Base-by-base conservation (phyloP, 805 yeast species). In the Torulaspora delbrueckii region DNA sequence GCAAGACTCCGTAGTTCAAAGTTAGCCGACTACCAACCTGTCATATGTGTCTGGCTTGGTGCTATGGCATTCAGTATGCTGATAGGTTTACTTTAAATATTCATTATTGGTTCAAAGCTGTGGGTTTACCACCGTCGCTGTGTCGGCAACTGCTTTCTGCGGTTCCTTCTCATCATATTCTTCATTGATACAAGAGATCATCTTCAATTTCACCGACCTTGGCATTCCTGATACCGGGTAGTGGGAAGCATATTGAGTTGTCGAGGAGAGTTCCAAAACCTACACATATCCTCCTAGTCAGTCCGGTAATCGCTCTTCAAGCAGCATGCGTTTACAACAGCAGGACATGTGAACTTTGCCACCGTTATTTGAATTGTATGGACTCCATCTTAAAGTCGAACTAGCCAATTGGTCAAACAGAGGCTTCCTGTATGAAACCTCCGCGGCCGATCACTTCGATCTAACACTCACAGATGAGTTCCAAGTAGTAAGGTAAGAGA, bases 121-220 rank as follows among this genome's bases (percentile, higher is more conserved):
- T 18, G 3, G 45, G 44, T n/a, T 8, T 46, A 27, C 30, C 60
- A 5, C 75, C 78, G 0, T 49, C 84, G 0, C 79, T 77, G 88
- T 86, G 0, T 50, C 86, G 7, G 78, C 90, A 0, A 79, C 89
- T 0, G 97, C 0, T 81, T 79, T 56, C n/a, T 87, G 96, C 65
- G 97, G 97, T 0, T 72, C 88, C 0, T 69, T 83, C 36, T 84
- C 96, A 1, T 84, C 96, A 1, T 86, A 86, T 55, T 82, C 95
- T 2, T 69, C 88, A 0, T 66, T 82, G 47, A 50, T 54, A 48
- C 35, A 49, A 27, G 70, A 64, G 40, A 43, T 49, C 7, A 63
- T 65, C 37, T 54, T 66, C 26, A 58, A 59, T 23, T 58, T 68
- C 0, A 43, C 64, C 18, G 64, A 65, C 12, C 55, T 55, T 14